A percentile compares a stretch with the other conserved stretches of the same genome.
Conservation (phyloP, 2,329 filamentous ascomycete genomes). For the Aspergillus sp. region DNA sequence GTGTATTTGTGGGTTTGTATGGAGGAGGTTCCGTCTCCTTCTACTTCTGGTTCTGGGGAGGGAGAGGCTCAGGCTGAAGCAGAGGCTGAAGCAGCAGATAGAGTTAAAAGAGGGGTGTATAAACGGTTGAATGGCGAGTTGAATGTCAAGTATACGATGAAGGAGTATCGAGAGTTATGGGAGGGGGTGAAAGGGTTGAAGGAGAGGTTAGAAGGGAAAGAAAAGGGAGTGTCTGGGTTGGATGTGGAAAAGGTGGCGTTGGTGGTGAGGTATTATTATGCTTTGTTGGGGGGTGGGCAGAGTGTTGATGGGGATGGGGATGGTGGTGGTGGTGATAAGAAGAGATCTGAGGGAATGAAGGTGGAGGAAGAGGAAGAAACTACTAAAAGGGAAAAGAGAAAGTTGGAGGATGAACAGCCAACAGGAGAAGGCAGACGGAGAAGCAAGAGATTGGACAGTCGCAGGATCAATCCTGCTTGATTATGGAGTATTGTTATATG, state of each 20-base stretch:
- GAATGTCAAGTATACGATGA: slow-evolving; percentile 44
- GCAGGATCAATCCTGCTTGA: not conserved
- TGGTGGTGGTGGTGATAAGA: not conserved
- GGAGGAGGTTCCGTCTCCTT: slow-evolving; percentile 20
- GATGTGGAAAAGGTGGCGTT: slow-evolving; percentile 43
- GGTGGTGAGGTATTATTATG: slow-evolving; percentile 32
- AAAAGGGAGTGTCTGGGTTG: not conserved
- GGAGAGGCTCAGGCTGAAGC: not conserved
- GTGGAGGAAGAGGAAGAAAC: not conserved
- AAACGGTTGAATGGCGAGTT: slow-evolving; percentile 27
- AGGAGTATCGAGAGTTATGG: slow-evolving; percentile 42
- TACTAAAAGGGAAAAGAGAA: slow-evolving; percentile 3
- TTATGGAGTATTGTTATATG: no score
- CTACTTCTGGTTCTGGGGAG: slow-evolving; percentile 5
- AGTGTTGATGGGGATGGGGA: not conserved
- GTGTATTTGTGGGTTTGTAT: slow-evolving; percentile 43
- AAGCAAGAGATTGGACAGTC: not conserved
- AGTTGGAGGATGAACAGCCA: not conserved
- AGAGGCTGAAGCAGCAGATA: not conserved
- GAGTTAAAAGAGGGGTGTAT: slow-evolving; percentile 10
- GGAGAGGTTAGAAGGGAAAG: slow-evolving; percentile 17
- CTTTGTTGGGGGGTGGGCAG: not conserved
- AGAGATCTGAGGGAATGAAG: not conserved
- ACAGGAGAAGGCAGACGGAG: not conserved
- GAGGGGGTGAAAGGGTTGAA: slow-evolving; percentile 26